These are phyloP conservation scores for Tricholoma terreum DNA, from an alignment of 768 basidiomycete genomes.

Conservation along the genomic window DNA sequence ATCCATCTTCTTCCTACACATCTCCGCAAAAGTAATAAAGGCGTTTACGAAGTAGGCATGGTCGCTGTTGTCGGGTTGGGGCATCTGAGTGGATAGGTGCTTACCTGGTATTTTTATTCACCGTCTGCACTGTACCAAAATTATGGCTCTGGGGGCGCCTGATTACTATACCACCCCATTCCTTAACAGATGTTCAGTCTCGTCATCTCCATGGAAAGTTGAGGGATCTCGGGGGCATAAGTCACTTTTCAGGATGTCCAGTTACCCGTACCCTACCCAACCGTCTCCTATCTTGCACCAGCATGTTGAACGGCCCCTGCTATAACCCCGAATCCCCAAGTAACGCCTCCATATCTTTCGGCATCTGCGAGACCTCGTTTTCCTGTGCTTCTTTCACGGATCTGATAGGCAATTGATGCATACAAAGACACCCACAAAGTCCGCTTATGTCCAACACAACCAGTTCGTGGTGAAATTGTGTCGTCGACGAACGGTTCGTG, in stretches of 20 bases:
- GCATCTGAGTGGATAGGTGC: conserved; percentile 5
- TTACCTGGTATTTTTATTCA: conserved; percentile 29
- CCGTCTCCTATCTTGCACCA: neutral
- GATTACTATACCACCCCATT: conserved; percentile 32
- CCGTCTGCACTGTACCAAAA: conserved; percentile 37
- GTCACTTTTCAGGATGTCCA: neutral
- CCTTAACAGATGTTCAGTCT: neutral
- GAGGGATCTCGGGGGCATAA: neutral
- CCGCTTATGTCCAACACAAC: neutral
- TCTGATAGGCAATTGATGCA: neutral
- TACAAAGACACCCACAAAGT: neutral
- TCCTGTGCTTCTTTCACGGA: neutral
- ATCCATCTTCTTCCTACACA: conserved; percentile 98
- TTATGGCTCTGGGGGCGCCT: conserved; percentile 26
- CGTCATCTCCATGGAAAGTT: neutral
- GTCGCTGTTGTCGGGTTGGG: conserved; percentile 1
- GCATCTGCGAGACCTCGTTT: neutral
- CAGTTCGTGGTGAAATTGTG: neutral
- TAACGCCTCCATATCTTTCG: neutral
- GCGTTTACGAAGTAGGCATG: conserved; percentile 73
- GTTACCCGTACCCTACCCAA: neutral
- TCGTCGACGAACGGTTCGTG: neutral
- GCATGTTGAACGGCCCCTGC: neutral
- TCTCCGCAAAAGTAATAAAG: conserved; percentile 91
- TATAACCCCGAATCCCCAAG: neutral